phyloP scores from a whole-genome alignment of 2,329 filamentous ascomycete species.

The Diaporthe citri region DNA sequence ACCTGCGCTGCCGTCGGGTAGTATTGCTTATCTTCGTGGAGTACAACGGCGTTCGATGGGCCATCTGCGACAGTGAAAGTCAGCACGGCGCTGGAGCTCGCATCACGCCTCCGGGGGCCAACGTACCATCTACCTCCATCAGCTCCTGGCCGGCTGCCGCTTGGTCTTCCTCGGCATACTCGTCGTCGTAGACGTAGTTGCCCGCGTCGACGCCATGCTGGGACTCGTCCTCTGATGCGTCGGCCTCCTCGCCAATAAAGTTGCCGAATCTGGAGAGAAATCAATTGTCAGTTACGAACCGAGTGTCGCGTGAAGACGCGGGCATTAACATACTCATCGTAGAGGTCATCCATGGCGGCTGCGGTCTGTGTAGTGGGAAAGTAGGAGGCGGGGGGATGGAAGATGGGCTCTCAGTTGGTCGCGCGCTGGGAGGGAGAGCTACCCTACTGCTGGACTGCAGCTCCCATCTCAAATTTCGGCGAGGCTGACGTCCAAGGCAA shows the following conservation, averaged over 20 bases:
- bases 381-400: neutral
- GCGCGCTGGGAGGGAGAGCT: slow-evolving; percentile 20
- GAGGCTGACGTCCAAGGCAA: slow-evolving; percentile 39
- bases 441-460: slow-evolving; percentile 25
- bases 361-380: slow-evolving; percentile 15
- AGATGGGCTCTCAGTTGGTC: slow-evolving; percentile 24
- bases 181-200: slow-evolving; percentile 87
- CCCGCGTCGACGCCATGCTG: slow-evolving; percentile 79
- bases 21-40: slow-evolving; percentile 99
- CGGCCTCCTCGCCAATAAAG: slow-evolving; percentile 92
- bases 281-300: slow-evolving; percentile 41
- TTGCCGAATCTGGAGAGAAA: slow-evolving; percentile 83
- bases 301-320: neutral
- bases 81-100: slow-evolving; percentile 25
- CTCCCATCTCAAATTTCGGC: slow-evolving; percentile 39
- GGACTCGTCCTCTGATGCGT: slow-evolving; percentile 88
- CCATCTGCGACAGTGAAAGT: slow-evolving; percentile 67
- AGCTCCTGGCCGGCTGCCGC: slow-evolving; percentile 80
- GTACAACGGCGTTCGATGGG: slow-evolving; percentile 94
- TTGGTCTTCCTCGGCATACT: slow-evolving; percentile 73
- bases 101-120: neutral
- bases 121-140: slow-evolving; percentile 90
- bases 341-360: slow-evolving; percentile 84
- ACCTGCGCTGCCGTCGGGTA: slow-evolving; percentile 98
- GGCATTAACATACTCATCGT: slow-evolving; percentile 80